phyloP scores from a whole-genome alignment of 2,329 filamentous ascomycete species.

The Botryotinia calthae region DNA sequence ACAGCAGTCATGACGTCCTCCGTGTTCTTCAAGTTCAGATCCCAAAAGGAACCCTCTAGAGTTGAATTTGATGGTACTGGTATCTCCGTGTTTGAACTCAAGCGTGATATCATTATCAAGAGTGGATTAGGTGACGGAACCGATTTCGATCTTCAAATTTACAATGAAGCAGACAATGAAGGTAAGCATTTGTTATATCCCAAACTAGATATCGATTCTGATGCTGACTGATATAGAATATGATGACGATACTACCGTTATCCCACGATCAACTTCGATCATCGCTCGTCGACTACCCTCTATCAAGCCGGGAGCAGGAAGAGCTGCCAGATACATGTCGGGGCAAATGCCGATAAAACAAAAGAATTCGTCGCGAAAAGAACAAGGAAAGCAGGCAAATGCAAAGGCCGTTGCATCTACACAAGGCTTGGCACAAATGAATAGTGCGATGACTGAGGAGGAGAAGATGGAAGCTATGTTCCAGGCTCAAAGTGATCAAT shows the following conservation, averaged over 20 bases:
- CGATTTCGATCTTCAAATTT: conserved; percentile 94
- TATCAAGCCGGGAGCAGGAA: conserved; percentile 78
- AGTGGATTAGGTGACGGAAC: conserved; percentile 92
- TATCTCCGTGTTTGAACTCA: conserved; percentile 97
- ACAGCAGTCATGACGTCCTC: conserved; percentile 55
- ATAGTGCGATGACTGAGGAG: conserved; percentile 83
- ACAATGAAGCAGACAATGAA: conserved; percentile 86
- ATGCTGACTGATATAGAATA: conserved; percentile 64
- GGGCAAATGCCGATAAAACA: conserved; percentile 91
- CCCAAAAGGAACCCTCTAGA: conserved; percentile 89
- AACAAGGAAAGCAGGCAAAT: conserved; percentile 58
- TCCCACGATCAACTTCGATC: conserved; percentile 90
- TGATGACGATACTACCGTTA: conserved; percentile 96
- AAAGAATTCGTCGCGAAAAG: conserved; percentile 71
- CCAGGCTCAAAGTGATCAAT: conserved; percentile 83
- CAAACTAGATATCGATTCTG: conserved; percentile 36
- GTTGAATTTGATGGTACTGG: conserved; percentile 97
- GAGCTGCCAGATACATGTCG: conserved; percentile 91
- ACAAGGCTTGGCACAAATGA: conserved; percentile 62
- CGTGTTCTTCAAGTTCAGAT: conserved; percentile 99
- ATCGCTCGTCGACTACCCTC: conserved; percentile 85
- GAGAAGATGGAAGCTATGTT: conserved; percentile 93
- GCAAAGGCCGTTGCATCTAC: conserved; percentile 53
- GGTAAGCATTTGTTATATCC: conserved; percentile 55
- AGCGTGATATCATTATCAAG: conserved; percentile 95